Conservation (phyloP, 2,329 filamentous ascomycete genomes). For the Acephala macrosclerotiorum region DNA sequence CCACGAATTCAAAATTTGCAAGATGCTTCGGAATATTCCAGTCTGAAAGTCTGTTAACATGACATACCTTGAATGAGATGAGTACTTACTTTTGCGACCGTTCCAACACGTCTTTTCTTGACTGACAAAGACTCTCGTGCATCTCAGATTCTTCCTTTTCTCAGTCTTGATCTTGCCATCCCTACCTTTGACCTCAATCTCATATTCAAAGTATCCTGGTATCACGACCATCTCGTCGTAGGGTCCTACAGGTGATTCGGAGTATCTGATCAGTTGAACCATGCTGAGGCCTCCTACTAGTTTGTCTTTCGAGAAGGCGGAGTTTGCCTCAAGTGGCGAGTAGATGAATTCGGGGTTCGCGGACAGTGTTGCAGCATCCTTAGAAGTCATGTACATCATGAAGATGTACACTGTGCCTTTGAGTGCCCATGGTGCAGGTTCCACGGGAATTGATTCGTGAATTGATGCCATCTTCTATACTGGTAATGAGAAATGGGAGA, state of each 20-base stretch:
- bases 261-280: constrained; percentile 60
- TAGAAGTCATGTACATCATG: constrained; percentile 48
- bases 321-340: constrained; percentile 54
- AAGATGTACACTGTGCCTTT: constrained; percentile 55
- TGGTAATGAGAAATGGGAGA: not conserved
- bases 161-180: constrained; percentile 19
- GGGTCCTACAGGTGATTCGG: constrained; percentile 57
- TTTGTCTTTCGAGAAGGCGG: constrained; percentile 50
- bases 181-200: constrained; percentile 39
- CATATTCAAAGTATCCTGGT: constrained; percentile 48
- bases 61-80: not conserved
- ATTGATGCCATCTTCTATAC: not conserved
- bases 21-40: constrained; percentile 65
- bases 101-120: constrained; percentile 60
- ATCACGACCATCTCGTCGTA: constrained; percentile 61
- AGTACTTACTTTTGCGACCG: constrained; percentile 54
- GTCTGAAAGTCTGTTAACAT: constrained; percentile 44
- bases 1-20: constrained; percentile 56
- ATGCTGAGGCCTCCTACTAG: constrained; percentile 55
- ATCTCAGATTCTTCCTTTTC: constrained; percentile 50
- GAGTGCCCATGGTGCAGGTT: constrained; percentile 51
- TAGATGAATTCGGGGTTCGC: constrained; percentile 46
- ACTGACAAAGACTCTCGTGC: constrained; percentile 63
- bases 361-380: constrained; percentile 45
- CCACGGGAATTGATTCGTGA: not conserved